A percentile compares a stretch with the other conserved stretches of the same genome.
Conservation (phyloP, 495 filamentous ascomycete species). For the Talaromyces trachyspermus region DNA sequence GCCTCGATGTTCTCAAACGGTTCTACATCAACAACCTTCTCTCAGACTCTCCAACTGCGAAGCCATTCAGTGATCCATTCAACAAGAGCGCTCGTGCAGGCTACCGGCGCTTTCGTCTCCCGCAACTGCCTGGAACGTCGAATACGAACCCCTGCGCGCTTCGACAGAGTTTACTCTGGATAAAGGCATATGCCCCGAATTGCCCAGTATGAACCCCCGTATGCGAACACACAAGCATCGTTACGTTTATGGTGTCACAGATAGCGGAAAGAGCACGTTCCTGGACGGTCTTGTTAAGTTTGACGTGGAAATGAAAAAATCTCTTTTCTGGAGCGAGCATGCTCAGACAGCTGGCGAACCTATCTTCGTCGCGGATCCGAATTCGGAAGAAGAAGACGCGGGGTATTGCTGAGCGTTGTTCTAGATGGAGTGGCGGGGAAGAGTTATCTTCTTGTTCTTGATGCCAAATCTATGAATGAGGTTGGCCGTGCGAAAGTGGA, state of each 20-base stretch:
- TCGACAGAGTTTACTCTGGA: slow-evolving; percentile 27
- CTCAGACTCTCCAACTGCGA: slow-evolving; percentile 27
- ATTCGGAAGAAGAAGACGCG: slow-evolving; percentile 48
- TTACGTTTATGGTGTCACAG: slow-evolving; percentile 56
- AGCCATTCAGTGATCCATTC: slow-evolving; percentile 18
- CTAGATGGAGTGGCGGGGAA: slow-evolving; percentile 54
- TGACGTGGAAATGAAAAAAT: slow-evolving; percentile 47
- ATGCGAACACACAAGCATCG: slow-evolving; percentile 48
- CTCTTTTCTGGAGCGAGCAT: slow-evolving; percentile 45
- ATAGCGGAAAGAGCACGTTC: slow-evolving; percentile 51
- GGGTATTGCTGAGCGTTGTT: slow-evolving; percentile 63
- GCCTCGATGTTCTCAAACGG: slow-evolving; percentile 42
- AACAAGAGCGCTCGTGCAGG: slow-evolving; percentile 25
- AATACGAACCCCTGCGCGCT: slow-evolving; percentile 12
- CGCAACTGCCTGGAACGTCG: slow-evolving; percentile 19
- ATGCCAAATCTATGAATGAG: slow-evolving; percentile 59
- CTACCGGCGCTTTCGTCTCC: slow-evolving; percentile 43
- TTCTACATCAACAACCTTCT: slow-evolving; percentile 54
- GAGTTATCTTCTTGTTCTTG: slow-evolving; percentile 64
- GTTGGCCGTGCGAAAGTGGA: slow-evolving; percentile 57
- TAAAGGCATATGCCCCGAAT: slow-evolving; percentile 40
- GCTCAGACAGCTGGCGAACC: slow-evolving; percentile 68
- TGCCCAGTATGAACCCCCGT: slow-evolving; percentile 61
- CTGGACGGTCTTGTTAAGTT: slow-evolving; percentile 63
- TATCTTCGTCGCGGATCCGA: slow-evolving; percentile 48